Evolutionary conservation across 2,329 filamentous ascomycete genomes (phyloP), one percentile per base, ranked within the genome.

Genomic region (Fusarium proliferatum): DNA sequence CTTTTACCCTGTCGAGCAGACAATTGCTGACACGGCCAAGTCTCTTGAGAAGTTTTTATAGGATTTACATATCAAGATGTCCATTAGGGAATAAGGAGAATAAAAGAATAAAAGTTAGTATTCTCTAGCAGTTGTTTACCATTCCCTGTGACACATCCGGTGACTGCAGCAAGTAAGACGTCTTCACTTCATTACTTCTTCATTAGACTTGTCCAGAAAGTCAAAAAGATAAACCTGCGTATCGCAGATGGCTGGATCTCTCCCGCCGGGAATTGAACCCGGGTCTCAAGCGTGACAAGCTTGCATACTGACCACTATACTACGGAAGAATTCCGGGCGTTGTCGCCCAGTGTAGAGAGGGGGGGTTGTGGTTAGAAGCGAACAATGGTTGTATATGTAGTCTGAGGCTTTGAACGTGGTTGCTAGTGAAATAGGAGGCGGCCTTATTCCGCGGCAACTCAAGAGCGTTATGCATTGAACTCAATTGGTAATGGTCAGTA

Each of bases 11-110:
- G 69, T 76, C 15, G 65, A 78, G 42, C 61, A 78, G 58, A 63
- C 71, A 3, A 77, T 78, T 36, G 33, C 68, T 39, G 76, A 78
- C 23, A 75, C 76, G 3, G 76, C 74, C 19, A 76, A 73, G 55
- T 71, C 53, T 51, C 46, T 76, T 16, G 67, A 78, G 43, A 73
- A 60, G 34, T 77, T 72, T 4, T 36, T 77, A 58, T 77, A 73
- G 36, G 1, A 21, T 13, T 34, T 3, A 13, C 13, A n/a, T 19
- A 15, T 21, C 8, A 30, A 30, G 9, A 42, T 12, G 4, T 51
- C 11, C 16, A 1, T 51, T 30, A 8, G 1, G 36, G 3, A 17
- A 55, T 41, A 28, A 3, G 9, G 6, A 41, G 6, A 17, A 30
- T 17, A 41, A 12, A 19, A 41, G 6, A 17, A n/a, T 17, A 41